Evolutionary conservation across 2,329 filamentous ascomycete genomes (phyloP), one percentile per base, ranked within the genome.

Genomic region (Aureobasidium pullulans): DNA sequence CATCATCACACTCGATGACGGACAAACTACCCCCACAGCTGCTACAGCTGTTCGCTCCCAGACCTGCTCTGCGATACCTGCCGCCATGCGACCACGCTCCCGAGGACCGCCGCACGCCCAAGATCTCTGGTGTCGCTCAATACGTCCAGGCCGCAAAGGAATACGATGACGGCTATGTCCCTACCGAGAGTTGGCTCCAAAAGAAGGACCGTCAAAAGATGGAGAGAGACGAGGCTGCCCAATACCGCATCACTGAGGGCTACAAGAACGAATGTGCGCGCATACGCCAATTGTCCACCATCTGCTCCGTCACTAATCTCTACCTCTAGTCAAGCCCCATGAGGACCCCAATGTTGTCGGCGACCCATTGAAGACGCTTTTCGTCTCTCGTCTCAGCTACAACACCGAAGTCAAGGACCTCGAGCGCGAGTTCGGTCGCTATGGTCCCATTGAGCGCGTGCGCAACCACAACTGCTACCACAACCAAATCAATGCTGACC

Each of bases 131-230:
- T 56, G 72, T 97, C 61, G 90, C 85, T 23, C 81, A 84, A 50
- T 96, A 84, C 69, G 79, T 97, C 23, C 81, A 86, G 16, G 85
- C 85, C 28, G 77, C 96, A 39, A 78, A 87, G 62, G 84, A 89
- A 56, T 84, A 90, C 66, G 86, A 86, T 9, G 86, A 91, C 64
- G 80, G 81, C 6, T 96, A 90, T 69, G 77, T 84, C 58, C 86
- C 91, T 4, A 96, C 90, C 1, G 94, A 97, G 76, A 96, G 91
- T 73, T 96, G 91, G 90, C 80, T 96, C 66, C 86, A 97, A 76
- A 82, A 83, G 68, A 88, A 89, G 76, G 90, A 96, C 74, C 86
- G 92, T 64, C 83, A 90, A 72, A 90, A 88, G 78, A 72, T 80
- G 46, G 93, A 97, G 78, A 92, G 91, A 77, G 83, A 86, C 73